Evolutionary conservation across 345 rosid genomes (phyloP), one percentile per base, ranked within the genome.

Genomic region (Dipteronia sinensis): DNA sequence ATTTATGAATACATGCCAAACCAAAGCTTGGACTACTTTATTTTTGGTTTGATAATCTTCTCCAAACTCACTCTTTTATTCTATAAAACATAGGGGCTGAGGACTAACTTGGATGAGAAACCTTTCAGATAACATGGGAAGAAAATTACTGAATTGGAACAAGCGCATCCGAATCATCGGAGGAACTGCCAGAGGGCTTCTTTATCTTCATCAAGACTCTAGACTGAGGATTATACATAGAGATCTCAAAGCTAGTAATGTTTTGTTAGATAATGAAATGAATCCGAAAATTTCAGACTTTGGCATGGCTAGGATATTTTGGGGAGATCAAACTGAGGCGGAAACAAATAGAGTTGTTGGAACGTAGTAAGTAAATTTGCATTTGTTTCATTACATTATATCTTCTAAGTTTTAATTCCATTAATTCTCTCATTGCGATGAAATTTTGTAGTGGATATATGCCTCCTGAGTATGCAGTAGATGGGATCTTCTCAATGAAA

Each of bases 241-340:
- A 74, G 82, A 87, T 74, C 78, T 87, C 11, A 85, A 87, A 68
- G 80, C 87, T 2, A 83, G 88, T 78, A 85, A 87, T 65, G 65
- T 87, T 25, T 77, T 87, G 4, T 77, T 87, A 4, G 88, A 87
- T 23, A 42, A 38, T 15, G 77, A 83, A 10, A 71, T 86, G 84
- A 83, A 75, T 19, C 90, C 90, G 0, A 87, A 87, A 72, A 83
- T 87, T 65, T 87, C 85, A 3, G 90, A 87, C 47, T 87, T 87
- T 10, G 90, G 87, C 34, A 40, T 87, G 80, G 87, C 90, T 40
- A 80, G 85, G 65, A 78, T 73, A 23, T 87, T 87, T 64, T 83
- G 71, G 5, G 79, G 78, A 20, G 86, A 85, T 63, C 80, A 83
- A 77, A 74, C 74, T n/a, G 87, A 82, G 47, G 85, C 83, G 4